These are phyloP conservation scores for Vitis hybrid DNA, from an alignment of 177 flowering plant species.

Conservation along the genomic window DNA sequence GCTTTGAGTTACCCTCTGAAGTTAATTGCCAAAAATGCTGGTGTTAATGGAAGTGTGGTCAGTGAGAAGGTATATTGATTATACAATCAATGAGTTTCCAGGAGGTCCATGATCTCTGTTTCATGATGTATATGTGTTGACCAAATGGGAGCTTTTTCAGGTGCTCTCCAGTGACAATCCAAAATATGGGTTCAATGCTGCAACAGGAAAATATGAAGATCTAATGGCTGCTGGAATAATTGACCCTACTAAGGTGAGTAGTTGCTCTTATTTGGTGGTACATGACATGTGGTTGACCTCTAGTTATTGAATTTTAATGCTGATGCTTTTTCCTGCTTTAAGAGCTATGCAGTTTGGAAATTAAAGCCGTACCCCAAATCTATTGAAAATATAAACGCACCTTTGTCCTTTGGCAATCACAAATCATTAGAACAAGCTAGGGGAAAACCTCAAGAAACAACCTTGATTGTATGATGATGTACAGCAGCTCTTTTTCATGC, in stretches of 20 bases:
- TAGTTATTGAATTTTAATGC: background rate
- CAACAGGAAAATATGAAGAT: conserved; percentile 87
- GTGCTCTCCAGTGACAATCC: conserved; percentile 72
- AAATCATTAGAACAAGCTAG: too few relatives aligned
- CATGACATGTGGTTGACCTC: background rate
- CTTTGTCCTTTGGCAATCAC: too few relatives aligned
- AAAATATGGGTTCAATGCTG: conserved; percentile 87
- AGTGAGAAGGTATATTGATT: conserved; percentile 72
- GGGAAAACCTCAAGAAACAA: too few relatives aligned
- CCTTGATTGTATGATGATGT: too few relatives aligned
- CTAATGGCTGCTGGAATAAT: conserved; percentile 92
- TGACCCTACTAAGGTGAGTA: conserved; percentile 85
- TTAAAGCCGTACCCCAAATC: too few relatives aligned
- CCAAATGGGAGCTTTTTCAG: conserved; percentile 26
- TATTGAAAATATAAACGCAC: too few relatives aligned
- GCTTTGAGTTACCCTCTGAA: conserved; percentile 89
- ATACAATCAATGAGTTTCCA: too few relatives aligned
- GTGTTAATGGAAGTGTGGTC: conserved; percentile 97
- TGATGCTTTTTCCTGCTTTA: too few relatives aligned
- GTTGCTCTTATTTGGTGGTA: too few relatives aligned
- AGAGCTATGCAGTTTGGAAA: too few relatives aligned
- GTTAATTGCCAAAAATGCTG: conserved; percentile 97
- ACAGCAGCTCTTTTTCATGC: too few relatives aligned
- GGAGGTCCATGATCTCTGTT: too few relatives aligned
- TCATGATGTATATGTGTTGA: background rate